These are phyloP conservation scores for Lantana camara DNA, from an alignment of 257 asterid genomes.

Conservation along the genomic window DNA sequence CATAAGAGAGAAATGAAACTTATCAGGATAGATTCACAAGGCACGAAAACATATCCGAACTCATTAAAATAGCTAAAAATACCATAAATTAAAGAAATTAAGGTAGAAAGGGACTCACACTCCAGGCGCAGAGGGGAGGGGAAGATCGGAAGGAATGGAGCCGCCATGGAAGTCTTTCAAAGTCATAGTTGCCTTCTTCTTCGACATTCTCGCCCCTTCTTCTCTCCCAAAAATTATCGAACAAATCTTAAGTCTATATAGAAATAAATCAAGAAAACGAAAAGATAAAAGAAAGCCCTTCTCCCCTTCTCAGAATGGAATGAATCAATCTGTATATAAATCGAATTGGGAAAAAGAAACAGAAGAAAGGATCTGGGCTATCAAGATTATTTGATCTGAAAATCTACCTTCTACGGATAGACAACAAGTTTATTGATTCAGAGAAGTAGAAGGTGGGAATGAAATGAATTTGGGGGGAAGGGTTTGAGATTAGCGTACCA, in stretches of 20 bases:
- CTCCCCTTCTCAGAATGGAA: slow-evolving; percentile 24
- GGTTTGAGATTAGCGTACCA: slow-evolving; percentile 38
- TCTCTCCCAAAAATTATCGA: slow-evolving; percentile 22
- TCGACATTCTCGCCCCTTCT: slow-evolving; percentile 53
- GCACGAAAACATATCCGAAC: neutral
- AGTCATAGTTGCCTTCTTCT: slow-evolving; percentile 97
- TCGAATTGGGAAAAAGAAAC: neutral
- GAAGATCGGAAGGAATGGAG: slow-evolving; percentile 94
- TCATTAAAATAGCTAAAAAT: neutral
- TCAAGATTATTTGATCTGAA: neutral
- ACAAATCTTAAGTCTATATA: slow-evolving; percentile 2
- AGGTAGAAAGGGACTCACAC: slow-evolving; percentile 52
- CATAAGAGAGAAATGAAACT: neutral
- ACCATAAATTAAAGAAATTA: slow-evolving; percentile 1
- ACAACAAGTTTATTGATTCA: slow-evolving; percentile 15
- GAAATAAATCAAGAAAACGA: neutral
- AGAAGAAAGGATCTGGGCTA: slow-evolving; percentile 11
- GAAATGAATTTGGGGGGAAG: slow-evolving; percentile 33
- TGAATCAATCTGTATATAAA: slow-evolving; percentile 28
- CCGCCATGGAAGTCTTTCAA: slow-evolving; percentile 96
- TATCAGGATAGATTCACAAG: slow-evolving; percentile 13
- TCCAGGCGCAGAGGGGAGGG: slow-evolving; percentile 96
- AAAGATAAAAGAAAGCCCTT: slow-evolving; percentile 21
- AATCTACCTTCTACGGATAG: slow-evolving; percentile 9
- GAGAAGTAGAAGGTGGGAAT: neutral